Evolutionary conservation across 306 rosid species (phyloP).

Genomic region (Medicago arabica): DNA sequence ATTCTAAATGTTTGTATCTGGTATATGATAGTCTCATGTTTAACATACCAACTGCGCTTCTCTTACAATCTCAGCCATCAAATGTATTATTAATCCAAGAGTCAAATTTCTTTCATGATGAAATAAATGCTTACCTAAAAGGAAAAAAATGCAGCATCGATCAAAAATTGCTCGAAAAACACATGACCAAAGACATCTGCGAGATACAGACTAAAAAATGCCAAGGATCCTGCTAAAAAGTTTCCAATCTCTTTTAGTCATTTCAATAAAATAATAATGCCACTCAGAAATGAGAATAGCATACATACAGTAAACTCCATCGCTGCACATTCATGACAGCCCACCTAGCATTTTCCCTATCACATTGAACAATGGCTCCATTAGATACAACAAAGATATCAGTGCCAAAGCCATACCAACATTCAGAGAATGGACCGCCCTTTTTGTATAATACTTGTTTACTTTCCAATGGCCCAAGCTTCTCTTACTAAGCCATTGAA

Average conservation of each 20-base stretch:
- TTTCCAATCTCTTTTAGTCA: slow-evolving; percentile 92
- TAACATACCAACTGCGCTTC: not conserved
- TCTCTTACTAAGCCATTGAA: slow-evolving; percentile 44
- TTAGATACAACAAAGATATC: slow-evolving; percentile 74
- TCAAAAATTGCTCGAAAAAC: slow-evolving; percentile 66
- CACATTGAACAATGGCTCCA: slow-evolving; percentile 69
- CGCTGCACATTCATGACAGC: slow-evolving; percentile 96
- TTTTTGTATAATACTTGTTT: slow-evolving; percentile 58
- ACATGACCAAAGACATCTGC: slow-evolving; percentile 51
- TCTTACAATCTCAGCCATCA: not conserved
- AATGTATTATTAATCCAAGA: not conserved
- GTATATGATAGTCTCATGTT: not conserved
- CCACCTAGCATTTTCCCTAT: slow-evolving; percentile 79
- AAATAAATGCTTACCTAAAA: slow-evolving; percentile 56
- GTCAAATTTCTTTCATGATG: not conserved
- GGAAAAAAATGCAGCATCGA: slow-evolving; percentile 70
- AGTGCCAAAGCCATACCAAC: slow-evolving; percentile 76
- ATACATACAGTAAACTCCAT: slow-evolving; percentile 76
- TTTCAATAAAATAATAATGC: slow-evolving; percentile 43
- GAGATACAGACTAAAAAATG: slow-evolving; percentile 65
- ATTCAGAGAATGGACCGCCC: slow-evolving; percentile 76
- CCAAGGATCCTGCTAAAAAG: slow-evolving; percentile 80
- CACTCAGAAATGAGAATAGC: not conserved
- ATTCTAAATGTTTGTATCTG: too few relatives aligned
- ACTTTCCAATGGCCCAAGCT: slow-evolving; percentile 42